Percentiles rank a stretch among this genome's conserved stretches.
phyloP scores from a whole-genome alignment of 345 rosid genomes.

The Carallia pectinifolia region DNA sequence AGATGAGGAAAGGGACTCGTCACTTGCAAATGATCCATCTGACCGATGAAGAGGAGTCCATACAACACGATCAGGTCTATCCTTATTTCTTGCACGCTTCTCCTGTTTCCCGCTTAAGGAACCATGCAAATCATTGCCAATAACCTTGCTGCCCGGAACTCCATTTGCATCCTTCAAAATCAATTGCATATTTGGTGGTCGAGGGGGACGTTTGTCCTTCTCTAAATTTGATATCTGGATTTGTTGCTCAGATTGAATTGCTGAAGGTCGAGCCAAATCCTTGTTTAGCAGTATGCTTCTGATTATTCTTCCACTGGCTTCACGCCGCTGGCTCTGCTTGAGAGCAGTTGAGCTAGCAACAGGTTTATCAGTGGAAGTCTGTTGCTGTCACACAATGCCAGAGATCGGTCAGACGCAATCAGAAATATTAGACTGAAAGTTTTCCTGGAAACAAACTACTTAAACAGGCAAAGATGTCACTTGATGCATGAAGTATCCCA shows the following conservation, averaged over 20 bases:
- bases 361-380: conserved; percentile 32
- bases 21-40: conserved; percentile 56
- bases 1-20: conserved; percentile 39
- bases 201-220: conserved; percentile 52
- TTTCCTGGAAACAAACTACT: background rate
- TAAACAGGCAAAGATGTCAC: background rate
- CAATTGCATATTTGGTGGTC: conserved; percentile 32
- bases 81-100: conserved; percentile 57
- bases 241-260: conserved; percentile 45
- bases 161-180: conserved; percentile 47
- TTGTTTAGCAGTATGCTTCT: conserved; percentile 48
- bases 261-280: conserved; percentile 43
- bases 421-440: background rate
- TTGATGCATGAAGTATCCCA: no score
- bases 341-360: conserved; percentile 28
- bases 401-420: conserved; percentile 26
- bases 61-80: conserved; percentile 69
- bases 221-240: conserved; percentile 33
- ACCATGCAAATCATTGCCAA: conserved; percentile 43
- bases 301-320: conserved; percentile 41
- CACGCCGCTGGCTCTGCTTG: conserved; percentile 48
- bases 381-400: conserved; percentile 28
- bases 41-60: conserved; percentile 69
- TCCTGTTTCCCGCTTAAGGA: conserved; percentile 43
- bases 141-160: conserved; percentile 38